Evolutionary conservation across 2,329 filamentous ascomycete species (phyloP).

Genomic region (Pseudogymnoascus sp.): DNA sequence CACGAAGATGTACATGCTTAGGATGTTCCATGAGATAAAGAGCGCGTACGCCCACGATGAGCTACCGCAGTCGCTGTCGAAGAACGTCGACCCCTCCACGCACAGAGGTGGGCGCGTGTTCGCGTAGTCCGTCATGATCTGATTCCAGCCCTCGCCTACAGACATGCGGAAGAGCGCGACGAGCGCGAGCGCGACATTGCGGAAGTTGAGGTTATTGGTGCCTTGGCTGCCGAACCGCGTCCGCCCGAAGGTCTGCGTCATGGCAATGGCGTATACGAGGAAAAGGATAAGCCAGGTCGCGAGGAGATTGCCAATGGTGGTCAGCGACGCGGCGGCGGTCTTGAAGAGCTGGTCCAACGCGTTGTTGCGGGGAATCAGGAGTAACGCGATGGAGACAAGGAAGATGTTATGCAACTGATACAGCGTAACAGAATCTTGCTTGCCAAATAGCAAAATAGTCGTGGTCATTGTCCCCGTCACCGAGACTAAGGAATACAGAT

Average conservation of each 20-base stretch:
- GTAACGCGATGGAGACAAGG: conserved; percentile 78
- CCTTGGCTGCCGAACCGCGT: conserved; percentile 76
- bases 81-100: conserved; percentile 65
- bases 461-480: conserved; percentile 77
- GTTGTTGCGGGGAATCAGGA: conserved; percentile 93
- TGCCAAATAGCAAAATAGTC: conserved; percentile 65
- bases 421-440: conserved; percentile 53
- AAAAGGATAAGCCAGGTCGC: conserved; percentile 98
- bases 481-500: conserved; percentile 76
- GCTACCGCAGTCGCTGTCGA: conserved; percentile 88
- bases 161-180: conserved; percentile 91
- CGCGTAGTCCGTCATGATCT: conserved; percentile 93
- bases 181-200: conserved; percentile 86
- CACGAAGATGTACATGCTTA: conserved; percentile 99
- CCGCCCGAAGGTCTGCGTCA: conserved; percentile 92
- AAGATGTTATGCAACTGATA: conserved; percentile 88
- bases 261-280: conserved; percentile 88
- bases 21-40: conserved; percentile 96
- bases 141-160: conserved; percentile 92
- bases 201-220: conserved; percentile 78
- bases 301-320: conserved; percentile 81
- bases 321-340: conserved; percentile 88
- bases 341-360: conserved; percentile 98
- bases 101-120: conserved; percentile 73
- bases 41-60: conserved; percentile 78